Evolutionary conservation across 78 protist species (phyloP), one percentile per base, ranked within the genome.

Genomic region (Creolimax fragrantissima): DNA sequence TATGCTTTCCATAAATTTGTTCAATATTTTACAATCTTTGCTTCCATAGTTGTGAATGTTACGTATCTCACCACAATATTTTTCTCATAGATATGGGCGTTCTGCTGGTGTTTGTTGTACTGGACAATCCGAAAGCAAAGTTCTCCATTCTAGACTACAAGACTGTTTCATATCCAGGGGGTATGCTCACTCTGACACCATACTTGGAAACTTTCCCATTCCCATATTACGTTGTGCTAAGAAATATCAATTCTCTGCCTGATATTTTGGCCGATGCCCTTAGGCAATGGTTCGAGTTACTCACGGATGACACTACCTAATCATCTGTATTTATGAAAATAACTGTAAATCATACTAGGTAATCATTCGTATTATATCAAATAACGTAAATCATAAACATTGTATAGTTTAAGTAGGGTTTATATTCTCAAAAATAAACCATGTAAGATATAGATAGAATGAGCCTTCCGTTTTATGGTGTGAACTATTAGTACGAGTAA

Each of bases 281-380:
- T 6, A 81, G 99, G 37, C 99, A 99, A 95, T 99, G 99, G 99
- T 90, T 99, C 66, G 99, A 98, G 84, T n/a, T 90, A 42, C 35
- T 90, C 36, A 17, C 39, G 11, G 74, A 58, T 58, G 74, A 58
- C n/a, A n/a, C n/a, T n/a, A n/a, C n/a, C n/a, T n/a, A n/a, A n/a
- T n/a, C n/a, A n/a, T n/a, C n/a, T n/a, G n/a, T n/a, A n/a, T n/a
- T n/a, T n/a, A n/a, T n/a, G n/a, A n/a, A n/a, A n/a, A n/a, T n/a
- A n/a, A n/a, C n/a, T n/a, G n/a, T n/a, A n/a, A n/a, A n/a, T n/a
- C n/a, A n/a, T n/a, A n/a, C n/a, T n/a, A n/a, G n/a, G n/a, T n/a
- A n/a, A n/a, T n/a, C n/a, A n/a, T n/a, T n/a, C n/a, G n/a, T n/a
- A n/a, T n/a, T n/a, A n/a, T n/a, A n/a, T n/a, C n/a, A n/a, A n/a